Evolutionary conservation across 768 basidiomycete genomes (phyloP).

Genomic region (Mrakia blollopis): DNA sequence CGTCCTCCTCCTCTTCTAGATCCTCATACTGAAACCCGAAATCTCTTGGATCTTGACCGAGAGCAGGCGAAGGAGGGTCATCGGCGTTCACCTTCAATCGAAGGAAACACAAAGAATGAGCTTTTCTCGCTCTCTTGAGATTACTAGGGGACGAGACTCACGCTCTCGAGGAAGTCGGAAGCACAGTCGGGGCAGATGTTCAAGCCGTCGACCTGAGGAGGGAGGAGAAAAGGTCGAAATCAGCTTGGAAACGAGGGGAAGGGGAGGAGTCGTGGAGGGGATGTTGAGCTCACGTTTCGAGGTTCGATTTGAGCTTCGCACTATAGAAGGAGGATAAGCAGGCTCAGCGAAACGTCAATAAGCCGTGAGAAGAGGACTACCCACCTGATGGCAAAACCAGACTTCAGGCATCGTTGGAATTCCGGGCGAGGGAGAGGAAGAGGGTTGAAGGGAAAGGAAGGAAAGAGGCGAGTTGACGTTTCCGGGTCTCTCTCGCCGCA

Average conservation of each 20-base stretch:
- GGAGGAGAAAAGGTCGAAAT: not conserved
- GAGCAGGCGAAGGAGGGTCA: not conserved
- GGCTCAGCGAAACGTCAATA: too few species aligned
- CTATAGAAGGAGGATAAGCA: not conserved
- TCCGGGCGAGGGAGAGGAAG: not conserved
- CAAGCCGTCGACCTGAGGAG: conserved; percentile 3
- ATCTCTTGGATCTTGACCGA: not conserved
- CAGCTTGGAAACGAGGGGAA: not conserved
- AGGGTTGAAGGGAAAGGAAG: not conserved
- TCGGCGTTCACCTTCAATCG: not conserved
- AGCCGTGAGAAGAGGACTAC: not conserved
- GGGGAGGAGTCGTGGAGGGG: not conserved
- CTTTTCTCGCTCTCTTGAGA: not conserved
- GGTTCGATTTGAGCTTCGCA: conserved; percentile 27
- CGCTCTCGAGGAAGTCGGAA: conserved; percentile 26
- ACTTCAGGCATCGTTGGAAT: conserved; percentile 4
- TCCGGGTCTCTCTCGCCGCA: not conserved
- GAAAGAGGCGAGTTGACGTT: not conserved
- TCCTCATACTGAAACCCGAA: not conserved
- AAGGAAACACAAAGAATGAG: not conserved
- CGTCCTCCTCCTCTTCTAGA: not conserved
- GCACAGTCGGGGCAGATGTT: conserved; percentile 10
- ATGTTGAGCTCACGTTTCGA: not conserved
- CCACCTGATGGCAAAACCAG: conserved; percentile 28
- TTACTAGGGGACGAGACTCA: not conserved